Evolutionary conservation across 75 land plant genomes (phyloP), one percentile per base, ranked within the genome.

Genomic region (Cunninghamia lanceolata): DNA sequence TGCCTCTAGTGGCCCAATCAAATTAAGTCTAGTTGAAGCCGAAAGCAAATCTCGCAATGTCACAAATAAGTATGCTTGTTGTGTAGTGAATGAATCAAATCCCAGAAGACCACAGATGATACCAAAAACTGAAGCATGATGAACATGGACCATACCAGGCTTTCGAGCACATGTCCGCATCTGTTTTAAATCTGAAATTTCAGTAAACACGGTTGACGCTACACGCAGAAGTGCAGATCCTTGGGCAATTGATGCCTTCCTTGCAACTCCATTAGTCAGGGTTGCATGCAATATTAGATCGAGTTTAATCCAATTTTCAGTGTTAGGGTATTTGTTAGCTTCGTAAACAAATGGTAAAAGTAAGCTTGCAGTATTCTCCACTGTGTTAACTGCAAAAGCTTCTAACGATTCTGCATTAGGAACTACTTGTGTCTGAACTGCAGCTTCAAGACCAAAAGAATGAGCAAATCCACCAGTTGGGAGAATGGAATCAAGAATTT

Each of bases 391-490:
- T 35, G 89, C 91, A 86, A 86, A 95, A 19, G 78, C 53, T 79
- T 89, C 81, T 3, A 97, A 92, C 81, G 95, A 88, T 56, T 85
- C 84, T n/a, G 93, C 85, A 45, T 91, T 87, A 1, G 73, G 74
- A 19, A 98, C 91, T 13, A 94, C 8, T n/a, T 88, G 90, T 40
- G 93, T 88, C 83, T 98, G 99, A 30, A 89, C 63, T 45, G 99
- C 94, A 15, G 99, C 95, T 81, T 98, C 99, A 14, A 98, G 92
- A 34, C 99, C 99, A 85, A 88, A 91, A 11, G 97, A 98, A 87
- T 98, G 99, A 36, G 99, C 99, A 88, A 96, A 98, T 0, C 99
- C 99, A 36, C 99, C 99, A 7, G 99, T 98, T 4, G 99, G 97
- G 84, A 98, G 94, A 42, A 96, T 83, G 16, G 99, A 98, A 84